Evolutionary conservation across 306 rosid species (phyloP).

Genomic region (Hippophae tibetana): DNA sequence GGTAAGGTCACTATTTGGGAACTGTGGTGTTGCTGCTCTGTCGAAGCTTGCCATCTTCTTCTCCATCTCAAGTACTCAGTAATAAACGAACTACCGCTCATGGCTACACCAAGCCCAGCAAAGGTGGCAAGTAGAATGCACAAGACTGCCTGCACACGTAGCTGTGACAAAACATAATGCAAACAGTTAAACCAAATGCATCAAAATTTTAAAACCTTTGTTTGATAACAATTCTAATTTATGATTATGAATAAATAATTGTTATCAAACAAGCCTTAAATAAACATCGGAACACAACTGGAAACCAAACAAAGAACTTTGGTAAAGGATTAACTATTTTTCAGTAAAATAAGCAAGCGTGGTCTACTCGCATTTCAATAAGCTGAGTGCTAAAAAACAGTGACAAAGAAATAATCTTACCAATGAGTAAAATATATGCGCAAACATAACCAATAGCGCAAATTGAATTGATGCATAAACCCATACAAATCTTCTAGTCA

Average conservation of each 20-base stretch:
- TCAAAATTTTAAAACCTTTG: too few relatives aligned
- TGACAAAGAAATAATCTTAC: constrained; percentile 33
- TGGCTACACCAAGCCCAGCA: constrained; percentile 77
- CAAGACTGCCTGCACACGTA: constrained; percentile 61
- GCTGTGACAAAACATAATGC: constrained; percentile 34
- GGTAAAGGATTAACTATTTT: too few relatives aligned
- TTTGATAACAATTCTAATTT: too few relatives aligned
- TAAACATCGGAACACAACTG: too few relatives aligned
- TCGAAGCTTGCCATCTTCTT: constrained; percentile 37
- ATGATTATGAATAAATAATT: too few relatives aligned
- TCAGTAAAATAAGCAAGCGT: too few relatives aligned
- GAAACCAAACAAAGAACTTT: too few relatives aligned
- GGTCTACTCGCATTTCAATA: constrained; percentile 3
- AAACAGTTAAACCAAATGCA: neutral
- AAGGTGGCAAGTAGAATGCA: constrained; percentile 82
- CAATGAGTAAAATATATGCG: constrained; percentile 81
- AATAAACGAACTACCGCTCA: constrained; percentile 85
- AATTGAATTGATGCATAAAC: constrained; percentile 70
- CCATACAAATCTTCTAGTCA: constrained; percentile 75
- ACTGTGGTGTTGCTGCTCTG: constrained; percentile 26
- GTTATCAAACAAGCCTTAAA: too few relatives aligned
- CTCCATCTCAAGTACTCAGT: constrained; percentile 49
- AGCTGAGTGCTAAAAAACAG: constrained; percentile 9
- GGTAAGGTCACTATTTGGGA: constrained; percentile 21
- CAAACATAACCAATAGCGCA: constrained; percentile 72